These are phyloP conservation scores for Fusarium proliferatum DNA, from an alignment of 2,329 filamentous ascomycete genomes.

Conservation along the genomic window DNA sequence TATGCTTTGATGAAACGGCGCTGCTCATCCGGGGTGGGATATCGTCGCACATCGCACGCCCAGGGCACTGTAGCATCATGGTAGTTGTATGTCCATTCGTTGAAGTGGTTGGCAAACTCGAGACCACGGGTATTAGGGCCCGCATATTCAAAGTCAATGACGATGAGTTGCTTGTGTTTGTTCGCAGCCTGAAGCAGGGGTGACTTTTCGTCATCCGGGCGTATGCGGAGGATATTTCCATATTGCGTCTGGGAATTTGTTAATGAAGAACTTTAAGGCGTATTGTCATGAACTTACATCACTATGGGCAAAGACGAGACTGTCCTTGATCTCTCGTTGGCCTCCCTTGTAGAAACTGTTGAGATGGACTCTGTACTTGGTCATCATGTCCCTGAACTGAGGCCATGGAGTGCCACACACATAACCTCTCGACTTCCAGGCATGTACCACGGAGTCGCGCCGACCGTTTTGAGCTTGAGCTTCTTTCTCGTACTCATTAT, in stretches of 20 bases:
- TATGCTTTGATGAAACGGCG: slow-evolving; percentile 87
- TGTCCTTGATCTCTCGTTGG: slow-evolving; percentile 72
- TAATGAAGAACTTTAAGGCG: slow-evolving; percentile 3
- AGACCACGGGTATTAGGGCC: slow-evolving; percentile 86
- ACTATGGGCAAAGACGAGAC: slow-evolving; percentile 95
- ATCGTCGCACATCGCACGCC: slow-evolving; percentile 74
- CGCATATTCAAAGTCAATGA: slow-evolving; percentile 98
- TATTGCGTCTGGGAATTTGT: slow-evolving; percentile 82
- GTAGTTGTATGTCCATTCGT: slow-evolving; percentile 99
- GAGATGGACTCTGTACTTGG: slow-evolving; percentile 82
- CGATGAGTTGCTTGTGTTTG: slow-evolving; percentile 93
- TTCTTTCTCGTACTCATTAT: slow-evolving; percentile 67
- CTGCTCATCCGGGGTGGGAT: slow-evolving; percentile 85
- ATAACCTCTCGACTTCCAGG: slow-evolving; percentile 77
- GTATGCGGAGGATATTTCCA: slow-evolving; percentile 88
- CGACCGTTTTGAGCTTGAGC: slow-evolving; percentile 27
- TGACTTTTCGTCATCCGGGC: slow-evolving; percentile 77
- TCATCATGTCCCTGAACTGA: slow-evolving; percentile 77
- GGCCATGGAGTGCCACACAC: slow-evolving; percentile 89
- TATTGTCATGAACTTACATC: slow-evolving; percentile 71
- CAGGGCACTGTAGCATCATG: slow-evolving; percentile 75
- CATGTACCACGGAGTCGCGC: slow-evolving; percentile 49
- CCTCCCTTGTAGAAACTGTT: slow-evolving; percentile 74
- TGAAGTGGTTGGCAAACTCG: slow-evolving; percentile 98
- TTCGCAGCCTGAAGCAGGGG: slow-evolving; percentile 90